phyloP scores from a whole-genome alignment of 2,329 filamentous ascomycete species.

The Exophiala spinifera region DNA sequence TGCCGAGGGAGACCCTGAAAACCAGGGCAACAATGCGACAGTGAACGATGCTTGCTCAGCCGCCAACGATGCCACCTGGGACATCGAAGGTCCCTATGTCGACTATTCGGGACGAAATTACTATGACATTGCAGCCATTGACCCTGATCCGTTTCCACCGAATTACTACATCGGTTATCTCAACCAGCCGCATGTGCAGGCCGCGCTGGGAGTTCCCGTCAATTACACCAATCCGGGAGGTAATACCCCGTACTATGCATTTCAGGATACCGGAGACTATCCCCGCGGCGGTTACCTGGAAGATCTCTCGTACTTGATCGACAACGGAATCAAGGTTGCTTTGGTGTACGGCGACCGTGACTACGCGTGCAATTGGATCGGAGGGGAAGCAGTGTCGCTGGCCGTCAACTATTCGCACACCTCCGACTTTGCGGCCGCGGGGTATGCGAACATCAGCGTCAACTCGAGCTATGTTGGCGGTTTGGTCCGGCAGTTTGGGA shows the following conservation, averaged over 20 bases:
- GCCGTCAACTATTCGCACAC: conserved; percentile 43
- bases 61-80: conserved; percentile 42
- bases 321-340: conserved; percentile 56
- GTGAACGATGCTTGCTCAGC: conserved; percentile 37
- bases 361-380: conserved; percentile 53
- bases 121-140: conserved; percentile 50
- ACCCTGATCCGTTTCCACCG: conserved; percentile 46
- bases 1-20: conserved; percentile 43
- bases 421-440: conserved; percentile 42
- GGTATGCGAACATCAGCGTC: conserved; percentile 40
- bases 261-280: conserved; percentile 37
- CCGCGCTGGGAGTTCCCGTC: conserved; percentile 51
- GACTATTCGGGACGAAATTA: conserved; percentile 44
- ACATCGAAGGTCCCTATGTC: conserved; percentile 42
- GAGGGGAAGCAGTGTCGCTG: conserved; percentile 47
- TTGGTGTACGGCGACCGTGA: conserved; percentile 59
- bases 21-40: conserved; percentile 34
- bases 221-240: conserved; percentile 51
- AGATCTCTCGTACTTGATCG: conserved; percentile 53
- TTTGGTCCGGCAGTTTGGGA: conserved; percentile 39
- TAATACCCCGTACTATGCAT: conserved; percentile 45
- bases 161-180: conserved; percentile 51
- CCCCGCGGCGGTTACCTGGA: conserved; percentile 39
- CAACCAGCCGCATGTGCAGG: conserved; percentile 50
- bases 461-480: conserved; percentile 39